Evolutionary conservation across 345 rosid species (phyloP).

Genomic region (Turritis glabra): DNA sequence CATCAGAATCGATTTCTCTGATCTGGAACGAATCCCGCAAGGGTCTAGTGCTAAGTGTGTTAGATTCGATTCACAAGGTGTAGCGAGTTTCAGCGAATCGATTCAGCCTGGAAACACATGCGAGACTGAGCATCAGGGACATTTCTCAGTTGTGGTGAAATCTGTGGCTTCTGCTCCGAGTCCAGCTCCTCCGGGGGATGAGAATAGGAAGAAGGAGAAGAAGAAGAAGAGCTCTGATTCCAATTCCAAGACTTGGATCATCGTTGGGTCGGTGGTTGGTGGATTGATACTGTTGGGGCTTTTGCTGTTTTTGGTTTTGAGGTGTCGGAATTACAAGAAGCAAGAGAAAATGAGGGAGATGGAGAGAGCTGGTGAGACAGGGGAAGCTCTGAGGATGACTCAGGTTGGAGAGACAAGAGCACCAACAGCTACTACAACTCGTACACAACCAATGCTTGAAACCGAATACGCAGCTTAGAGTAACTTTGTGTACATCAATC

Average conservation of each 20-base stretch:
- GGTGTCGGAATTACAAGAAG: constrained; percentile 61
- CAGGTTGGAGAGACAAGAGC: constrained; percentile 81
- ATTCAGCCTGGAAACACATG: constrained; percentile 57
- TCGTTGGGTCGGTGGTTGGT: constrained; percentile 76
- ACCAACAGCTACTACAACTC: constrained; percentile 73
- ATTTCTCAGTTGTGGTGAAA: constrained; percentile 79
- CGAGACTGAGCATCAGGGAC: constrained; percentile 63
- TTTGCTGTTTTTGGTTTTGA: constrained; percentile 47
- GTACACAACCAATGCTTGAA: constrained; percentile 91
- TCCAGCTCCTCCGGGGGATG: constrained; percentile 41
- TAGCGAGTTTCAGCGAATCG: constrained; percentile 52
- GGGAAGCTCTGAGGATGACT: constrained; percentile 83
- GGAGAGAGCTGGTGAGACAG: constrained; percentile 94
- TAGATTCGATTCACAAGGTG: constrained; percentile 63
- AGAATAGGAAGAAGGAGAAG: constrained; percentile 37
- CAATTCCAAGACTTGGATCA: constrained; percentile 56
- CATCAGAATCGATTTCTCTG: constrained; percentile 60
- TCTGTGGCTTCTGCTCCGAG: constrained; percentile 53
- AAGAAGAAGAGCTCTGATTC: constrained; percentile 39
- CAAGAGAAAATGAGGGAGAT: constrained; percentile 70
- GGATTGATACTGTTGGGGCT: constrained; percentile 59
- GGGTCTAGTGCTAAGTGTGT: constrained; percentile 73
- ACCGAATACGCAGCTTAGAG: constrained; percentile 71
- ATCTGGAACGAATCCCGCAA: constrained; percentile 47
- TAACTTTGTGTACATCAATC: constrained; percentile 30